Percentiles rank a stretch among this genome's conserved stretches.
Evolutionary conservation across 2,329 filamentous ascomycete species (phyloP).

Genomic region (Pezicula radicicola): DNA sequence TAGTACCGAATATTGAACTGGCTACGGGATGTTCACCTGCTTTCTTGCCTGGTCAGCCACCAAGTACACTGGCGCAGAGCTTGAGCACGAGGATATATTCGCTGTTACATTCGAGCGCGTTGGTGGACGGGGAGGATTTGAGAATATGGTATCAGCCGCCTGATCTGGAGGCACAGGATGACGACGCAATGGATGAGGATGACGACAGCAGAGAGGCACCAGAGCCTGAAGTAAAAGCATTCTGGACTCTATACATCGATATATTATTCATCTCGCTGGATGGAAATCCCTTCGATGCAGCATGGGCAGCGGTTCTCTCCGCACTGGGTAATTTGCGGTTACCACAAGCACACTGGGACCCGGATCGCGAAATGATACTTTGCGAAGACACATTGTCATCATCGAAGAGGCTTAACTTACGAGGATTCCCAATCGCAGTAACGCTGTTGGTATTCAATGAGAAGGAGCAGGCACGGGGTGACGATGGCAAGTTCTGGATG

Average conservation of each 20-base stretch:
- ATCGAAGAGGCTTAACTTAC: slow-evolving; percentile 54
- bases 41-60: slow-evolving; percentile 81
- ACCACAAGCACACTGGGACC: slow-evolving; percentile 79
- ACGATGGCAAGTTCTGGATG: slow-evolving; percentile 66
- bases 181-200: slow-evolving; percentile 18
- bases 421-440: slow-evolving; percentile 69
- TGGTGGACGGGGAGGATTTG: slow-evolving; percentile 66
- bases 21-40: slow-evolving; percentile 86
- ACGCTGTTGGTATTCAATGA: slow-evolving; percentile 78
- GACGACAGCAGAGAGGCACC: slow-evolving; percentile 23
- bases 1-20: slow-evolving; percentile 93
- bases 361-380: slow-evolving; percentile 73
- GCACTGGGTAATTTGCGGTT: slow-evolving; percentile 76
- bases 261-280: slow-evolving; percentile 92
- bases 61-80: slow-evolving; percentile 76
- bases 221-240: slow-evolving; percentile 66
- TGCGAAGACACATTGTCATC: slow-evolving; percentile 62
- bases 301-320: slow-evolving; percentile 80
- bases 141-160: slow-evolving; percentile 64
- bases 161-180: slow-evolving; percentile 33
- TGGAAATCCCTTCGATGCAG: slow-evolving; percentile 87
- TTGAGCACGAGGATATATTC: slow-evolving; percentile 75
- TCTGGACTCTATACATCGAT: slow-evolving; percentile 95
- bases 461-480: slow-evolving; percentile 32
- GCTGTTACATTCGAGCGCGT: slow-evolving; percentile 66